phyloP scores from a whole-genome alignment of 2,329 filamentous ascomycete species.

The Aspergillus sp. region DNA sequence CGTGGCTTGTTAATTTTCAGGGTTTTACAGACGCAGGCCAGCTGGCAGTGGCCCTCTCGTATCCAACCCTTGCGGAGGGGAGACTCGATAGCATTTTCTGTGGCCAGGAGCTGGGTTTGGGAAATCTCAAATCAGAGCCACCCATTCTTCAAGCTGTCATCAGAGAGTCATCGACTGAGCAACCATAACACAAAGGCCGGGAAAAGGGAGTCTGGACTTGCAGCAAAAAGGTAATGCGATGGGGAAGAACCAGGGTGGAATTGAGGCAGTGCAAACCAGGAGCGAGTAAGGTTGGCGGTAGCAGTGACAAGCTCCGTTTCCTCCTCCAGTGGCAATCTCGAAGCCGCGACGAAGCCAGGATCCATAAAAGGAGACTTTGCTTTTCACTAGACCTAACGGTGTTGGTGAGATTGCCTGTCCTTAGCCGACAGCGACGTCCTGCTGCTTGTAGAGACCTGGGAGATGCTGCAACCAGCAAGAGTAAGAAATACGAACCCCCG shows the following conservation, averaged over 20 bases:
- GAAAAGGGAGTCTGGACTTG: slow-evolving; percentile 5
- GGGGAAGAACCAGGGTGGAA: slow-evolving; percentile 11
- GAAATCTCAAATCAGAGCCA: not conserved
- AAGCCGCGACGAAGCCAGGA: no score
- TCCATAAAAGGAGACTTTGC: slow-evolving; percentile 4
- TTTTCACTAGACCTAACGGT: not conserved
- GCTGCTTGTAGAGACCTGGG: no score
- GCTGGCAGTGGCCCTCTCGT: not conserved
- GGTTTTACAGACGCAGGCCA: not conserved
- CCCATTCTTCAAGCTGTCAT: not conserved
- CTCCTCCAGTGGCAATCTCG: not conserved
- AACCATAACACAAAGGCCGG: not conserved
- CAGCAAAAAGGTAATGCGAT: not conserved
- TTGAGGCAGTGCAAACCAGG: slow-evolving; percentile 34
- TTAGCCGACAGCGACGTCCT: no score
- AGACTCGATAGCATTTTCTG: no score
- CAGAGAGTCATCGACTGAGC: not conserved
- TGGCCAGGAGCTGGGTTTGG: not conserved
- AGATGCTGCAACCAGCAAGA: not conserved
- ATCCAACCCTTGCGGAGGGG: not conserved
- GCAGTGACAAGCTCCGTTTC: slow-evolving; percentile 5
- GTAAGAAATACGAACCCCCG: not conserved
- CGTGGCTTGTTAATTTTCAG: not conserved
- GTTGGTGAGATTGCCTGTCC: not conserved
- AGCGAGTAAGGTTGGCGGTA: slow-evolving; percentile 20